Evolutionary conservation across 768 basidiomycete species (phyloP).

Genomic region (Leccinum boreale): DNA sequence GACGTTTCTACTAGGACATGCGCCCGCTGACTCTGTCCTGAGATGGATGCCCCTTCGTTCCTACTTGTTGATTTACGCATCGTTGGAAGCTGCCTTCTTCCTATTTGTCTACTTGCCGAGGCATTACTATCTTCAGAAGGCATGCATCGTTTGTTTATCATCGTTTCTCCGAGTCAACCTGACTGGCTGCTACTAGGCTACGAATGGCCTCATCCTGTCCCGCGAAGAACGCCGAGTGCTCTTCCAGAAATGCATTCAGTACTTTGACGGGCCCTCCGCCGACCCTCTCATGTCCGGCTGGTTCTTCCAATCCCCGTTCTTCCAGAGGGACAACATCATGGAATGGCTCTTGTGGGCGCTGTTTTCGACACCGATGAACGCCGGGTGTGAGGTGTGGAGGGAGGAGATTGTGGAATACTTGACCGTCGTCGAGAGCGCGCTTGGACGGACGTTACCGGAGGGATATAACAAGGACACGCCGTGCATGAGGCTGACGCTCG

Average conservation of each 20-base stretch:
- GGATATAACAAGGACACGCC: constrained; percentile 38
- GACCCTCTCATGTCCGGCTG: constrained; percentile 43
- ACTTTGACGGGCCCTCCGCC: constrained; percentile 14
- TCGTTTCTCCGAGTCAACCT: background rate
- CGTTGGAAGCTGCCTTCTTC: constrained; percentile 49
- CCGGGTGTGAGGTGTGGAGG: constrained; percentile 36
- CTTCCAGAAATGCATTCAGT: constrained; percentile 44
- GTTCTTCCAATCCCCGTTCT: constrained; percentile 40
- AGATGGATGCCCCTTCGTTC: constrained; percentile 5
- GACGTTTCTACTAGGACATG: constrained; percentile 10
- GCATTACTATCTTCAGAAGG: constrained; percentile 45
- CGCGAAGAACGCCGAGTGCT: constrained; percentile 43
- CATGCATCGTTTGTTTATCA: background rate
- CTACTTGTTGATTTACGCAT: constrained; percentile 32
- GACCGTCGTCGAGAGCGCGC: constrained; percentile 34
- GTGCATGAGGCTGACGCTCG: constrained; percentile 52
- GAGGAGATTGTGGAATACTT: constrained; percentile 54
- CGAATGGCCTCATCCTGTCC: constrained; percentile 37
- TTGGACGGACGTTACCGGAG: constrained; percentile 39
- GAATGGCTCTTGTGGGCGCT: constrained; percentile 70
- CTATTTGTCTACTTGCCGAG: constrained; percentile 48
- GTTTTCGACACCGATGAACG: constrained; percentile 41
- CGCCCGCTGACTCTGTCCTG: background rate
- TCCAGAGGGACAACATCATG: constrained; percentile 46
- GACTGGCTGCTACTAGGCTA: constrained; percentile 24